phyloP scores from a whole-genome alignment of 2,329 filamentous ascomycete genomes.

The Ceratocystis eucalypticola region DNA sequence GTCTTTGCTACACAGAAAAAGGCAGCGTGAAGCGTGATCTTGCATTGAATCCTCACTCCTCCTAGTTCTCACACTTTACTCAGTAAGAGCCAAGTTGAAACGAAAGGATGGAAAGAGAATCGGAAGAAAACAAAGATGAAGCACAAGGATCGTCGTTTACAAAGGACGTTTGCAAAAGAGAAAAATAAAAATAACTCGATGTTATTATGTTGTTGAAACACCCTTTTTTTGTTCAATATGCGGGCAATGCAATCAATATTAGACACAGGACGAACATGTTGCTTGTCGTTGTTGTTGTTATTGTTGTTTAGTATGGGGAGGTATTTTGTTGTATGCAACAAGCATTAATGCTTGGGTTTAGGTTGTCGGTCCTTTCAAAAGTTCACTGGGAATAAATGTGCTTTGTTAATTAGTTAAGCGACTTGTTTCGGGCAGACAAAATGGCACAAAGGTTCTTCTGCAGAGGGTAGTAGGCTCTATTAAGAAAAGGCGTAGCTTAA shows the following conservation, averaged over 20 bases:
- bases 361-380: background rate
- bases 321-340: background rate
- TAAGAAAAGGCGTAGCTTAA: background rate
- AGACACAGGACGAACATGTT: background rate
- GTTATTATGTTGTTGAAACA: background rate
- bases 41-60: background rate
- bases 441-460: conserved; percentile 9
- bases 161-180: too few relatives aligned
- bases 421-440: background rate
- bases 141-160: background rate
- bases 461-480: background rate
- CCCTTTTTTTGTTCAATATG: background rate
- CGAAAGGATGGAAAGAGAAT: background rate
- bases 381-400: background rate
- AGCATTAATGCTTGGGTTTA: background rate
- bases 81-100: background rate
- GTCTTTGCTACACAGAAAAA: background rate
- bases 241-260: background rate
- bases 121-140: background rate
- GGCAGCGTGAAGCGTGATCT: conserved; percentile 4
- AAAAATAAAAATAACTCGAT: background rate
- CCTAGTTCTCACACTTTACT: background rate
- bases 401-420: background rate
- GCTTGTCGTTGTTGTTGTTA: too few relatives aligned
- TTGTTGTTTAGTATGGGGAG: too few relatives aligned